Evolutionary conservation across 1,139 yeast genomes (phyloP).

Genomic region (Lodderomyces beijingensis): DNA sequence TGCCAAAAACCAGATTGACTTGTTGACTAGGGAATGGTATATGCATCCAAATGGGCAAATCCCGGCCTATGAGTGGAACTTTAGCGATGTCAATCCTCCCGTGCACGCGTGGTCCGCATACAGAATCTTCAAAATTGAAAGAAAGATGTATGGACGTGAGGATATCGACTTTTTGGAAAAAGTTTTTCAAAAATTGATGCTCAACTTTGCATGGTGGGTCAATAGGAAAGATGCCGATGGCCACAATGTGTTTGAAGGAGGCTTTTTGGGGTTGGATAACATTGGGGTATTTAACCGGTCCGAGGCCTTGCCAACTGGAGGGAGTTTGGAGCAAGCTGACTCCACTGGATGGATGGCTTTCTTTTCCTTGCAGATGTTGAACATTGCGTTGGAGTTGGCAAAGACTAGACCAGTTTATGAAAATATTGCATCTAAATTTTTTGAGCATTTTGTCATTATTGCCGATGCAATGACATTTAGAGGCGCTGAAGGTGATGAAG

Average conservation of each 20-base stretch:
- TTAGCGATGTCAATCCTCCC: constrained; percentile 93
- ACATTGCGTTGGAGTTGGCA: constrained; percentile 85
- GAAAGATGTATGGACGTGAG: constrained; percentile 78
- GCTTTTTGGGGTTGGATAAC: constrained; percentile 89
- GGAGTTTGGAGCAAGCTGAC: constrained; percentile 89
- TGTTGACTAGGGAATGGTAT: constrained; percentile 92
- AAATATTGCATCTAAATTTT: constrained; percentile 91
- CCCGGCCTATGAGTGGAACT: constrained; percentile 98
- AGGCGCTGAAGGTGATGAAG: constrained; percentile 44
- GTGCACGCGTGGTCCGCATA: constrained; percentile 98
- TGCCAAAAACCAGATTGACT: constrained; percentile 85
- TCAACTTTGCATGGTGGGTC: constrained; percentile 98
- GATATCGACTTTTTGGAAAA: constrained; percentile 85
- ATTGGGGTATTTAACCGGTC: constrained; percentile 93
- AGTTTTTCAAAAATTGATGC: constrained; percentile 83
- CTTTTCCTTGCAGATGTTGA: constrained; percentile 86
- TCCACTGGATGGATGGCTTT: constrained; percentile 99
- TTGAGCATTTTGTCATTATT: constrained; percentile 88
- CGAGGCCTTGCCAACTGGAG: constrained; percentile 93
- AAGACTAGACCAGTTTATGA: constrained; percentile 86
- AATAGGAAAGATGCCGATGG: constrained; percentile 88
- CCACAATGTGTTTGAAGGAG: constrained; percentile 91
- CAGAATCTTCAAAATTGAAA: constrained; percentile 83
- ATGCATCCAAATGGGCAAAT: constrained; percentile 99
- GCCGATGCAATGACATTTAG: constrained; percentile 92